Base-by-base conservation (phyloP, 495 filamentous ascomycete species). In the Glonium stellatum region DNA sequence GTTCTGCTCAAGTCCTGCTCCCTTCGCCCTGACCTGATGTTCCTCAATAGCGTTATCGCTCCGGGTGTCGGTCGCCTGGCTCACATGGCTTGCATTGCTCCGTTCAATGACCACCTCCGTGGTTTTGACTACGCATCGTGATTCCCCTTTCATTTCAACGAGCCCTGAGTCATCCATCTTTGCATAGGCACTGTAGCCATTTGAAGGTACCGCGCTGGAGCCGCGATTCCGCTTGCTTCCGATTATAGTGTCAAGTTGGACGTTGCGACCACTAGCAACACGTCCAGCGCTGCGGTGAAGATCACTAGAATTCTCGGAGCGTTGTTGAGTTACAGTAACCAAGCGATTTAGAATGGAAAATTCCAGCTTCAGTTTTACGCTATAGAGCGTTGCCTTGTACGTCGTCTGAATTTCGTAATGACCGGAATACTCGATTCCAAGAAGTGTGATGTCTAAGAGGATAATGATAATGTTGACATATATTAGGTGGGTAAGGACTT, bases 351-450 rank as follows among this genome's bases (percentile, higher is more conserved):
- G 58, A 44, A 75, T 71, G 25, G 70, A 27, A 56, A 74, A 74
- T 64, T 76, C 74, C 41, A 76, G 67, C 57, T 72, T 67, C 31
- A 76, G 47, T 50, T 76, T 76, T 39, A 75, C 54, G 19, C 63
- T 57, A 56, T 75, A 75, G 39, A 72, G 67, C 44, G 70, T 69
- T 4, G 69, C 63, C 34, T 75, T 72, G 22, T 73, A 65, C 10
- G 62, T 65, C 4, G 61, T 59, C 48, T 72, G 63, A 36, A 72
- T 58, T 11, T 63, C 61, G 62, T 65, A 70, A 34, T 60, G 60
- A 22, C 62, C 68, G 19, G 60, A 48, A 41, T 67, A 72, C 44
- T 70, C 67, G 52, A 68, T 60, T 11, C 46, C 48, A 25, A 67
- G 59, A 4, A 72, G 48, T 10, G 63, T 60, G 18, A 69, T 60